phyloP scores from a whole-genome alignment of 306 rosid genomes.

The Astragalus membranaceus region DNA sequence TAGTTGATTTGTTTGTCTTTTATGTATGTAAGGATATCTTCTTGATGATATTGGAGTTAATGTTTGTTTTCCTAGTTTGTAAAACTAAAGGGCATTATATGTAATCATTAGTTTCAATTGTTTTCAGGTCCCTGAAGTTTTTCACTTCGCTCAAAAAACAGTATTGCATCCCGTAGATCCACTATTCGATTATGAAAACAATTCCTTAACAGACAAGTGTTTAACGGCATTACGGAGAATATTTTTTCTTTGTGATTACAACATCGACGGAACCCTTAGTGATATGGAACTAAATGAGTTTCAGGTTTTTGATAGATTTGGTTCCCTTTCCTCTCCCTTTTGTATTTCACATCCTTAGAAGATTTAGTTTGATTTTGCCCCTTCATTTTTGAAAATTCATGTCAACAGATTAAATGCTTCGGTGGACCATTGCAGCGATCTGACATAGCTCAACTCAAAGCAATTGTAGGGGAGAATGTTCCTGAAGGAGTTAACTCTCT shows the following conservation, averaged over 20 bases:
- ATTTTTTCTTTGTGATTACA: constrained; percentile 66
- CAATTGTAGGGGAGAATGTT: constrained; percentile 55
- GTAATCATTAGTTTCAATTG: constrained; percentile 17
- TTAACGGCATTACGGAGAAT: constrained; percentile 75
- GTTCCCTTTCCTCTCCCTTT: background rate
- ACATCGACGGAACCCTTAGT: constrained; percentile 79
- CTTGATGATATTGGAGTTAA: background rate
- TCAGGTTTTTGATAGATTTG: constrained; percentile 51
- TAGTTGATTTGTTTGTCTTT: background rate
- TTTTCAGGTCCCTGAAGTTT: constrained; percentile 82
- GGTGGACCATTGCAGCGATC: constrained; percentile 56
- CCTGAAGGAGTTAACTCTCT: constrained; percentile 63
- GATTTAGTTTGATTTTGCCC: background rate
- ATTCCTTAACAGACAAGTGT: constrained; percentile 57
- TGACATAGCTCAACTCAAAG: constrained; percentile 56
- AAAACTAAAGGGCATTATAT: constrained; percentile 7
- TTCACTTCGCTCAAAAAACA: constrained; percentile 78
- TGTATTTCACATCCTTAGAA: background rate
- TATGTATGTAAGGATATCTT: constrained; percentile 3
- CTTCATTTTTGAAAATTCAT: constrained; percentile 7
- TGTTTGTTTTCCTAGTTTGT: constrained; percentile 9
- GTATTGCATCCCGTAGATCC: constrained; percentile 86
- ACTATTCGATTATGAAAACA: constrained; percentile 73
- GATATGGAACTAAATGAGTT: constrained; percentile 74
- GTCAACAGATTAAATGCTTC: constrained; percentile 65